A percentile compares a stretch with the other conserved stretches of the same genome.
Evolutionary conservation across 2,329 filamentous ascomycete genomes (phyloP).

Genomic region (Colletotrichum trifolii): DNA sequence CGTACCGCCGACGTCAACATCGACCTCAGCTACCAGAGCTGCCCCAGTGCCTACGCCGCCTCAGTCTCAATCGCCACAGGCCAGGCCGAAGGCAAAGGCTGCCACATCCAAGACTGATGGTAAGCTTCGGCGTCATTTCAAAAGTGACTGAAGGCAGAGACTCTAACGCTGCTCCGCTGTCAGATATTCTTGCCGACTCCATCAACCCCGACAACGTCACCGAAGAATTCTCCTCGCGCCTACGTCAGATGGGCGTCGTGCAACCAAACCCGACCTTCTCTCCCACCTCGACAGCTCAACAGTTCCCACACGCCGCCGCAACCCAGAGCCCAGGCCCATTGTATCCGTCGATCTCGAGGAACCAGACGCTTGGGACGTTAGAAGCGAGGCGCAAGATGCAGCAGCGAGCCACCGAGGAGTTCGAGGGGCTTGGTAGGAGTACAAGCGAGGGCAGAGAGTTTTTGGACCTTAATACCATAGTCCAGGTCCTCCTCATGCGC

Average conservation of each 20-base stretch:
- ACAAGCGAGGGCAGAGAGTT: slow-evolving; percentile 55
- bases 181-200: slow-evolving; percentile 54
- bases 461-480: slow-evolving; percentile 59
- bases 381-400: slow-evolving; percentile 59
- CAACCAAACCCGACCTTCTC: slow-evolving; percentile 66
- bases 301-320: slow-evolving; percentile 21
- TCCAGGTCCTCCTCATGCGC: slow-evolving; percentile 58
- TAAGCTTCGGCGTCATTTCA: slow-evolving; percentile 40
- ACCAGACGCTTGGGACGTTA: slow-evolving; percentile 61
- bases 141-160: not conserved
- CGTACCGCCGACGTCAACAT: slow-evolving; percentile 8
- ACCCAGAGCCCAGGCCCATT: slow-evolving; percentile 39
- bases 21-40: slow-evolving; percentile 26
- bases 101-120: slow-evolving; percentile 47
- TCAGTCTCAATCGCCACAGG: slow-evolving; percentile 32
- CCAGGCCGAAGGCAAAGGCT: slow-evolving; percentile 28
- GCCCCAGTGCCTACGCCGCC: slow-evolving; percentile 35
- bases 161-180: not conserved
- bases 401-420: slow-evolving; percentile 55
- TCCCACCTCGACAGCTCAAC: slow-evolving; percentile 58
- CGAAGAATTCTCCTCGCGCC: slow-evolving; percentile 61
- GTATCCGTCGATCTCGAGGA: slow-evolving; percentile 48
- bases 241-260: slow-evolving; percentile 65
- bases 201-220: slow-evolving; percentile 54
- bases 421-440: slow-evolving; percentile 51